Evolutionary conservation across 441 rosid genomes (phyloP), one percentile per base, ranked within the genome.

Genomic region (Gossypium schwendimanii): DNA sequence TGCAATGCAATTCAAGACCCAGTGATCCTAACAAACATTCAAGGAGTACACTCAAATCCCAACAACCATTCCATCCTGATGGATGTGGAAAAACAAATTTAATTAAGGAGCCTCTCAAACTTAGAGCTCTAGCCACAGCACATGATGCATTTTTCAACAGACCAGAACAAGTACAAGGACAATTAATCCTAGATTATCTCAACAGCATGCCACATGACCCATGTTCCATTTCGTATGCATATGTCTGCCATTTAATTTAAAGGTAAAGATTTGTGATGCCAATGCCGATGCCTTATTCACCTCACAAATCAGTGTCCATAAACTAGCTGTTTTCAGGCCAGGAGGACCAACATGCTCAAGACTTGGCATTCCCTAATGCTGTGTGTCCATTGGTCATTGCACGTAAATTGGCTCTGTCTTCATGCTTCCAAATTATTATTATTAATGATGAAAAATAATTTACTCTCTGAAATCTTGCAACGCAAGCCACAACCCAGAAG

Each of bases 21-120:
- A 14, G 28, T 15, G 33, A 23, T 47, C 50, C 24, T 17, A 53
- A 7, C 54, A 21, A 39, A 20, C 53, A n/a, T 10, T 70, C 55
- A 21, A 20, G 36, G 8, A 20, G 9, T 20, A 12, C 8, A 15
- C 9, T 6, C 28, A 39, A 24, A 9, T 39, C 11, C 53, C 15
- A 70, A 58, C 65, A 41, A 57, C 24, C 73, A 70, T 23, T 70
- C 64, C 39, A 57, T 58, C n/a, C 4, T 12, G 58, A 53, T 53
- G 21, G 23, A 17, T 53, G 58, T 7, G 44, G 44, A 36, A 36
- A 36, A 11, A 33, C 53, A 41, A 10, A 21, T n/a, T n/a, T 20
- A 63, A 63, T 0, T 8, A 36, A 36, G 44, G 8, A 63, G 60
- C 63, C 63, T 28, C 41, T 15, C 4, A 12, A 8, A 2, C 41